Evolutionary conservation across 306 rosid genomes (phyloP).

Genomic region (Gillenia trifoliata): DNA sequence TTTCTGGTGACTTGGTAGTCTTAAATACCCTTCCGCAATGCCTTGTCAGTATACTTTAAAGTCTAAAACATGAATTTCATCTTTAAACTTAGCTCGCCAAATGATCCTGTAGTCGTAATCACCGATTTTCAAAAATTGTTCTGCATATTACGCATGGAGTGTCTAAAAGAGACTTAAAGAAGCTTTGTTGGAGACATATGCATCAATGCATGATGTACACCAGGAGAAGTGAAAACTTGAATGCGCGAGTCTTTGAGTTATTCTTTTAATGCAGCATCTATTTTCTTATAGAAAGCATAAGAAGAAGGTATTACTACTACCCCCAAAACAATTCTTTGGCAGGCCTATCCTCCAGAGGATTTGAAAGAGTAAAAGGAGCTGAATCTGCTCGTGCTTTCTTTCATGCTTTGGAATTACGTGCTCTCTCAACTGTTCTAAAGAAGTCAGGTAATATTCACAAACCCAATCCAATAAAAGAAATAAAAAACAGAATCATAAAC

Average conservation of each 20-base stretch:
- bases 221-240: not conserved
- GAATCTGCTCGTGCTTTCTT: not conserved
- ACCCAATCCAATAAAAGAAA: not conserved
- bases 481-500: not conserved
- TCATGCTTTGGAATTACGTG: too few species aligned
- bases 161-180: not conserved
- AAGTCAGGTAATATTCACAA: not conserved
- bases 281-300: not conserved
- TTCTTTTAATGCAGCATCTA: not conserved
- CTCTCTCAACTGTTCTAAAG: not conserved
- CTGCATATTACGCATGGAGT: not conserved
- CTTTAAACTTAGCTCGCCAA: not conserved
- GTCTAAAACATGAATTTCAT: not conserved
- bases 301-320: not conserved
- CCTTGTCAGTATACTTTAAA: not conserved
- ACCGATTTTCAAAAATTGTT: not conserved
- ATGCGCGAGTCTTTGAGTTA: not conserved
- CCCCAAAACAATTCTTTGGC: not conserved
- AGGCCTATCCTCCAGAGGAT: not conserved
- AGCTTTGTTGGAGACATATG: not conserved
- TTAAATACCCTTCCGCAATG: not conserved
- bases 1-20: not conserved
- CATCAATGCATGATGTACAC: not conserved
- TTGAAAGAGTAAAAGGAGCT: not conserved
- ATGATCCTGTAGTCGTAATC: not conserved